Evolutionary conservation across 1,284 basidiomycete genomes (phyloP), one percentile per base, ranked within the genome.

Genomic region (Dichomitus squalens): DNA sequence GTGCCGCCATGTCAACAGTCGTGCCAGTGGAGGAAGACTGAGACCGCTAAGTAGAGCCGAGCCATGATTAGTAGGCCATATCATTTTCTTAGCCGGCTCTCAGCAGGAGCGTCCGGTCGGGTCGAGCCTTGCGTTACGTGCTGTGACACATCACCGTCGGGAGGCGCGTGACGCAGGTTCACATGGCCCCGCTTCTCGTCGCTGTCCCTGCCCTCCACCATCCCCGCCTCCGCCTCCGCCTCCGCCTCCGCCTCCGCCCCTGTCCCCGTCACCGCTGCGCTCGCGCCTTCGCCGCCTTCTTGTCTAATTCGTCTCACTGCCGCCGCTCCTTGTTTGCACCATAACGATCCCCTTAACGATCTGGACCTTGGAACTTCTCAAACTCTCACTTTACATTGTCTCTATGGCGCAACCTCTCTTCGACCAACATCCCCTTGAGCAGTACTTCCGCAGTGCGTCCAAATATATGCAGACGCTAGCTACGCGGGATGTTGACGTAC

Each of bases 351-450:
- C 39, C 44, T 66, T 47, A 39, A 66, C 66, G 58, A 64, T 54
- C 53, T 44, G 23, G 20, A 53, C 57, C 47, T 31, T 14, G 29
- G 33, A 27, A 21, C 43, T n/a, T 44, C 52, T 49, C 55, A 39
- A 20, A 40, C 44, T 51, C 34, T 6, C 25, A 36, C 31, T 31
- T 36, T 47, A 47, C 53, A 44, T 23, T 51, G 46, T 57, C 50
- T 41, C 52, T 49, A 92, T 92, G 90, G 90, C 90, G 33, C 86
- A 92, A 75, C 80, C 90, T 60, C 71, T 91, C 62, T 91, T 88
- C 72, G 83, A 90, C 64, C 83, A 89, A 57, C 89, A 91, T 66
- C 90, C 90, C 40, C 79, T 92, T 40, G 83, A 86, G 67, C 80
- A 84, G 63, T 92, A 92, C 70, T 76, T 92, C 51, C 76, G 79